Percentiles rank a stretch among this genome's conserved stretches.
Evolutionary conservation across 23 red algal species (phyloP).

Genomic region (Pyropia haitanensis): DNA sequence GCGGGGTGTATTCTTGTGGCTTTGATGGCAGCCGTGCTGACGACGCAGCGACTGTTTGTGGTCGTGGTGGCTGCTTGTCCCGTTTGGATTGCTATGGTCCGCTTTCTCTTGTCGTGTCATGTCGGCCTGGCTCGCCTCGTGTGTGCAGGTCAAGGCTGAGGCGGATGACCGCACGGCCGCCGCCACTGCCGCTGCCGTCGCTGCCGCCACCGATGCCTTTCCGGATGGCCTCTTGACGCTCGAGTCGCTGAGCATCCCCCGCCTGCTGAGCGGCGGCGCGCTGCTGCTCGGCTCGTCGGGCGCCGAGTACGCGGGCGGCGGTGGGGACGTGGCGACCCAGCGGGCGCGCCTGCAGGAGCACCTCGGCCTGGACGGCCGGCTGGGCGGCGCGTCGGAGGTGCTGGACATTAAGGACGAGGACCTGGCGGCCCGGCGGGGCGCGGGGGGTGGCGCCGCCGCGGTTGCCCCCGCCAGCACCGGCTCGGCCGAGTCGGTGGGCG

Average conservation of each 20-base stretch:
- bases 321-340: slow-evolving; percentile 55
- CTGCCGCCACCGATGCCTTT: not conserved
- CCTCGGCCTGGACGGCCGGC: slow-evolving; percentile 48
- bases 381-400: slow-evolving; percentile 24
- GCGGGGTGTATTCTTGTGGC: no score
- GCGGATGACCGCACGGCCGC: not conserved
- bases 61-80: no score
- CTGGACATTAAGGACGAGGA: slow-evolving; percentile 57
- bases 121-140: no score
- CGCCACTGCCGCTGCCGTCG: not conserved
- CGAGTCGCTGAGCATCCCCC: slow-evolving; percentile 36
- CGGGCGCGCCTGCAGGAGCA: slow-evolving; percentile 49
- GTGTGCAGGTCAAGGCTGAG: not conserved
- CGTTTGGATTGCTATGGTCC: no score
- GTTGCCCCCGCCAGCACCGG: not conserved
- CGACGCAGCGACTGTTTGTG: no score
- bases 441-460: no score
- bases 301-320: slow-evolving; percentile 48
- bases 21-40: no score
- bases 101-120: no score
- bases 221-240: slow-evolving; percentile 26
- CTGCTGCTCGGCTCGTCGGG: slow-evolving; percentile 81
- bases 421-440: slow-evolving; percentile 3
- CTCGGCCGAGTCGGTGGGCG: not conserved
- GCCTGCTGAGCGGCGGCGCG: slow-evolving; percentile 48